Evolutionary conservation across 768 basidiomycete species (phyloP).

Genomic region (Russula lepida): DNA sequence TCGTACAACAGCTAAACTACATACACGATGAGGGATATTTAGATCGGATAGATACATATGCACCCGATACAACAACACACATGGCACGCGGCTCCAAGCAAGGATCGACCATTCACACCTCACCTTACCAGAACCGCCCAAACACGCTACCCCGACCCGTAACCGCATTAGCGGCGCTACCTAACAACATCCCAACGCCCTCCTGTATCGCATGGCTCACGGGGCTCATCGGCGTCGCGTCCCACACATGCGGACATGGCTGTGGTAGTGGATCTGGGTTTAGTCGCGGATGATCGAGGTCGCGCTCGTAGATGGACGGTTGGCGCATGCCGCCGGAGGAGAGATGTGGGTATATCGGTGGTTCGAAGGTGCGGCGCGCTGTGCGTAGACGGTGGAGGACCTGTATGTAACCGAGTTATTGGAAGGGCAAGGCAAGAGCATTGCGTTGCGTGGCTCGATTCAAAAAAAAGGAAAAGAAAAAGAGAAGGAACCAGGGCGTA

Average conservation of each 20-base stretch:
- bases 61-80: background rate
- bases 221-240: constrained; percentile 64
- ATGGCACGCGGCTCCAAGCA: background rate
- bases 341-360: constrained; percentile 41
- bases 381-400: constrained; percentile 49
- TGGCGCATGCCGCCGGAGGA: constrained; percentile 42
- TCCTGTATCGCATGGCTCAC: constrained; percentile 69
- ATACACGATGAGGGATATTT: background rate
- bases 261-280: constrained; percentile 48
- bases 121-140: constrained; percentile 51
- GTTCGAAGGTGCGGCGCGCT: constrained; percentile 49
- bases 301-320: constrained; percentile 70
- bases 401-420: constrained; percentile 25
- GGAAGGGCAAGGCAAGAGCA: no score
- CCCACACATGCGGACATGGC: constrained; percentile 73
- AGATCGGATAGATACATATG: background rate
- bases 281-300: constrained; percentile 48
- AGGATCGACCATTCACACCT: no score
- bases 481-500: background rate
- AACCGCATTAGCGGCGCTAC: constrained; percentile 26
- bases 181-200: constrained; percentile 57
- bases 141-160: constrained; percentile 42
- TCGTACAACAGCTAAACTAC: background rate
- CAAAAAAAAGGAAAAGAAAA: no score
- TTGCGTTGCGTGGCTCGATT: background rate